These are phyloP conservation scores for Lasiodiplodia sp. DNA, from an alignment of 2,329 filamentous ascomycete genomes.

Conservation along the genomic window DNA sequence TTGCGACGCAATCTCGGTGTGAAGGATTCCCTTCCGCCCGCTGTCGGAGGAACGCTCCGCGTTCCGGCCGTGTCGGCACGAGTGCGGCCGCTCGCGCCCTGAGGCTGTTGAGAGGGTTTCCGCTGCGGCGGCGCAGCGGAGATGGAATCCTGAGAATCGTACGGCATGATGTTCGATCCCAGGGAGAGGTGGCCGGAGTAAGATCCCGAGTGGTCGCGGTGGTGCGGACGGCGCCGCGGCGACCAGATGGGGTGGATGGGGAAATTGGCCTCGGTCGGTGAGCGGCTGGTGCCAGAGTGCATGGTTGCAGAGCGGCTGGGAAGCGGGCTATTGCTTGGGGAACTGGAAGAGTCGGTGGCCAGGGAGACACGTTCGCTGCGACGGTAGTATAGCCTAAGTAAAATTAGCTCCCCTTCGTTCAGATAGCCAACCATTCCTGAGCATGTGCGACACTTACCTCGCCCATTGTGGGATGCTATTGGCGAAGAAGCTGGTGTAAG, in stretches of 20 bases:
- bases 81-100: background rate
- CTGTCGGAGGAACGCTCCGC: constrained; percentile 17
- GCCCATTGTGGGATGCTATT: constrained; percentile 50
- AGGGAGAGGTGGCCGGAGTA: constrained; percentile 1
- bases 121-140: background rate
- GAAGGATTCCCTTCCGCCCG: constrained; percentile 7
- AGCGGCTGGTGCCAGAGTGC: constrained; percentile 45
- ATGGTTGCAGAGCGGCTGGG: constrained; percentile 43
- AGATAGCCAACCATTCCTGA: background rate
- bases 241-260: constrained; percentile 45
- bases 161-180: constrained; percentile 11
- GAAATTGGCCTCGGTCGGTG: constrained; percentile 48
- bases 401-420: background rate
- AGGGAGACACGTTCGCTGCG: constrained; percentile 45
- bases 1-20: constrained; percentile 19
- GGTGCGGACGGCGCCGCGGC: constrained; percentile 47
- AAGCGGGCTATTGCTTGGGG: constrained; percentile 37
- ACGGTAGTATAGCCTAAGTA: constrained; percentile 45
- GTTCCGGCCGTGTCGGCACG: constrained; percentile 12
- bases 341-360: constrained; percentile 34
- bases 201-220: constrained; percentile 27
- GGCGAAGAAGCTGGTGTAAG: constrained; percentile 40
- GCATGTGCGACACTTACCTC: constrained; percentile 36
- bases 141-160: constrained; percentile 19
- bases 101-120: background rate